Percentiles rank a stretch among this genome's conserved stretches.
Evolutionary conservation across 1,284 basidiomycete species (phyloP).

Genomic region (Amylostereum areolatum): DNA sequence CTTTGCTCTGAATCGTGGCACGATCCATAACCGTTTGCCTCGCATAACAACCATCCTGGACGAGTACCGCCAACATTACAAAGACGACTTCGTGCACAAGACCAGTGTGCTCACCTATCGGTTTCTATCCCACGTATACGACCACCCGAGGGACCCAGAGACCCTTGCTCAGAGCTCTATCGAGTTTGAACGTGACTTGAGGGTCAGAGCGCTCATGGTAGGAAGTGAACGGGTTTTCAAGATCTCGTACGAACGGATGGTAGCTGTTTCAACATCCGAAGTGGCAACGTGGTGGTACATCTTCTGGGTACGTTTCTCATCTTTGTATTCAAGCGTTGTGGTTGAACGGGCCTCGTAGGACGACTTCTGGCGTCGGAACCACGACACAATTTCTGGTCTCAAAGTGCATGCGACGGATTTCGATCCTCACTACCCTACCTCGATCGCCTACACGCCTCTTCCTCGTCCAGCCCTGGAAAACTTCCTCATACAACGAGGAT

Average conservation of each 20-base stretch:
- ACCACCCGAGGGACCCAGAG: conserved; percentile 41
- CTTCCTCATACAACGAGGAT: conserved; percentile 59
- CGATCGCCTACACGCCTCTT: conserved; percentile 72
- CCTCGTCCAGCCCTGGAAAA: conserved; percentile 60
- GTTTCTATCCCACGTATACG: conserved; percentile 63
- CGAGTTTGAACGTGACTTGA: conserved; percentile 44
- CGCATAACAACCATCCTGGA: conserved; percentile 44
- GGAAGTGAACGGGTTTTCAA: conserved; percentile 44
- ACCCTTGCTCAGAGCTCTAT: conserved; percentile 41
- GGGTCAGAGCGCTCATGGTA: conserved; percentile 50
- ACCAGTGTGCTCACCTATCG: conserved; percentile 53
- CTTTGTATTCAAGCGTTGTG: neutral
- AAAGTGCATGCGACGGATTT: conserved; percentile 51
- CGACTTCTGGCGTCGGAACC: conserved; percentile 67
- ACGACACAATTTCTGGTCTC: conserved; percentile 46
- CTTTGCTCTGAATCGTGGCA: conserved; percentile 51
- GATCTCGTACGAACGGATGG: conserved; percentile 54
- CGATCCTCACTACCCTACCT: conserved; percentile 67
- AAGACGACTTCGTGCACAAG: conserved; percentile 51
- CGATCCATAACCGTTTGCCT: conserved; percentile 41
- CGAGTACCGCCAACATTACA: conserved; percentile 49
- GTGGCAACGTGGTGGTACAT: conserved; percentile 79
- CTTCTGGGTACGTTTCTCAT: conserved; percentile 55
- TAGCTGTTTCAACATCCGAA: conserved; percentile 44
- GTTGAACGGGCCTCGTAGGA: conserved; percentile 37